Base-by-base conservation (phyloP, 2,329 filamentous ascomycete genomes). In the Colletotrichum falcatum region DNA sequence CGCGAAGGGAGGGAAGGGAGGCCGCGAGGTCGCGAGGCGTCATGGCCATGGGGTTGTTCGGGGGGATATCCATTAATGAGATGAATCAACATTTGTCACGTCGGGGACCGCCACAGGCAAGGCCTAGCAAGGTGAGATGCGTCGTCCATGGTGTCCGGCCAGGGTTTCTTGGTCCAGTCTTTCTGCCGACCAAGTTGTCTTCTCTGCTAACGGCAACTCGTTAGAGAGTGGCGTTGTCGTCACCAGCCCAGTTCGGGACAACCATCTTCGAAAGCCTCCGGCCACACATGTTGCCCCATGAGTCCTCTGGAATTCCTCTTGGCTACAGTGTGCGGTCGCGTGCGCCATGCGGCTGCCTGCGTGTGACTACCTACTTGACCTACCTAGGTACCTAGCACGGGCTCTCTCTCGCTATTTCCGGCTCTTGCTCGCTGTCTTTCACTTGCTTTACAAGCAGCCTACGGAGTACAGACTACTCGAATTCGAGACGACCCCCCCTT, bases 221-320 rank as follows among this genome's bases (percentile, higher is more conserved):
- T 23, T 28, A 26, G n/a, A 12, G 28, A 55, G 16, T 20, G 5
- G 18, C 4, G 33, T 23, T 28, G 35, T 37, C 59, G 35, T 61
- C 14, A 55, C 55, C 30, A 46, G 30, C 26, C 56, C 56, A 20
- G 28, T 53, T 70, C 49, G 49, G 63, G 42, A 30, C 62, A 49
- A 46, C 44, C 39, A 53, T n/a, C 46, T 42, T 35, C 58, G 46
- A 62, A 59, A 70, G 64, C 62, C 58, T 53, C 67, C 49, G 58
- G 51, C 51, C 64, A 44, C 35, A 33, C 61, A 37, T 44, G n/a
- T 48, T 55, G 23, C 49, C 12, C 42, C 59, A 44, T 28, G 12
- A 37, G 18, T 23, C 20, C 23, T 26, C 26, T 33, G 28, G 28
- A 9, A 12, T 28, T 28, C 44, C 23, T 14, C 44, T 51, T 35